phyloP scores from a whole-genome alignment of 345 rosid species.

The Pistacia vera region DNA sequence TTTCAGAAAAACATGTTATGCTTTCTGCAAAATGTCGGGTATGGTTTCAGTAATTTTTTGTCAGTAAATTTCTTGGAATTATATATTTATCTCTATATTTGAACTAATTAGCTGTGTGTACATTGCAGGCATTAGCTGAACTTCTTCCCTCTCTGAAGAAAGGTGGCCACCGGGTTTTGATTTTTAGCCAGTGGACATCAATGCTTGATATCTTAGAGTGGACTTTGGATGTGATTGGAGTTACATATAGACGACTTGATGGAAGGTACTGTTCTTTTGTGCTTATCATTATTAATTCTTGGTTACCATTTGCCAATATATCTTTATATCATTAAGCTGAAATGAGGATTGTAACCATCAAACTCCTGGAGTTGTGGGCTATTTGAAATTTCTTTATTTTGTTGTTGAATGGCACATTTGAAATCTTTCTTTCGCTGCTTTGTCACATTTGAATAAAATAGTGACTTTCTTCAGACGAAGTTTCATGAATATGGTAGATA shows the following conservation, averaged over 20 bases:
- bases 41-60: constrained; percentile 20
- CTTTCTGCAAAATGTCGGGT: constrained; percentile 94
- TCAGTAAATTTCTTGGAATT: neutral
- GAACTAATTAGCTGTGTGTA: neutral
- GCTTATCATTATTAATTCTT: constrained; percentile 1
- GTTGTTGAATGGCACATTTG: neutral
- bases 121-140: constrained; percentile 69
- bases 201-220: constrained; percentile 97
- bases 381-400: neutral
- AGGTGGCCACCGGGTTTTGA: constrained; percentile 80
- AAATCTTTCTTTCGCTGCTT: neutral
- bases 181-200: constrained; percentile 99
- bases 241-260: constrained; percentile 88
- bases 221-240: constrained; percentile 87
- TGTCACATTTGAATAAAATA: neutral
- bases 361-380: neutral
- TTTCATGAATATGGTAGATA: neutral
- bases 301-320: neutral
- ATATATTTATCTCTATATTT: neutral
- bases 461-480: neutral
- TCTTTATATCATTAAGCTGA: neutral
- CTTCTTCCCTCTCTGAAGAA: constrained; percentile 74
- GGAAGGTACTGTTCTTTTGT: constrained; percentile 59
- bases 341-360: neutral
- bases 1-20: constrained; percentile 80